Percentiles rank a stretch among this genome's conserved stretches.
These are phyloP conservation scores for Annulohypoxylon bovei DNA, from an alignment of 495 filamentous ascomycete species.

Conservation along the genomic window DNA sequence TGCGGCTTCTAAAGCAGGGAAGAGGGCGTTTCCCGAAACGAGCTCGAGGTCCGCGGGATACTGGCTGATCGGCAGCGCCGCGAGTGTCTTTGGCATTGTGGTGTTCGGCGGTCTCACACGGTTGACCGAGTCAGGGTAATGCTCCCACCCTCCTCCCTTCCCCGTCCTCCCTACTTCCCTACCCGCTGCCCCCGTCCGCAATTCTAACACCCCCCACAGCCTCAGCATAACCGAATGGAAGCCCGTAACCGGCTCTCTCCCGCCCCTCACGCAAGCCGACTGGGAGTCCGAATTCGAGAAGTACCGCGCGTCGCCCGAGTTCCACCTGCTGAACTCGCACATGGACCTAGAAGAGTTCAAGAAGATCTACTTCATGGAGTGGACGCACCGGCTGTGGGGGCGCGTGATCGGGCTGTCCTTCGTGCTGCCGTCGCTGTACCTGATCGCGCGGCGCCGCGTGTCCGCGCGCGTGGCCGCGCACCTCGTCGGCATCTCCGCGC, in stretches of 20 bases:
- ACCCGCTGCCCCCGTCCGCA: no score
- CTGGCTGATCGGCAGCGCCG: conserved; percentile 92
- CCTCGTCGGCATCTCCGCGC: conserved; percentile 81
- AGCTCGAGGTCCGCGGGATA: conserved; percentile 81
- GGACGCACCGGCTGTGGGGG: conserved; percentile 97
- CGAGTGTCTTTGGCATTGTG: conserved; percentile 94
- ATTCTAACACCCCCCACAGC: conserved; percentile 52
- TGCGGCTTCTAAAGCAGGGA: conserved; percentile 6
- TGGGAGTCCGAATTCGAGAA: conserved; percentile 94
- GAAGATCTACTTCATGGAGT: conserved; percentile 99
- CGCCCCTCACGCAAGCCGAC: conserved; percentile 75
- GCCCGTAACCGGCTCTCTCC: conserved; percentile 92
- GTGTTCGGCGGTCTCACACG: conserved; percentile 93
- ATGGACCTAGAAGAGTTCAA: conserved; percentile 96
- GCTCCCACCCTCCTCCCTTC: conserved; percentile 5
- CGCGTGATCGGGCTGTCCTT: conserved; percentile 90
- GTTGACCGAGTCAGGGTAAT: conserved; percentile 94
- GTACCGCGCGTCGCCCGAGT: conserved; percentile 91
- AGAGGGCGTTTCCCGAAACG: conserved; percentile 70
- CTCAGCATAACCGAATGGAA: conserved; percentile 99
- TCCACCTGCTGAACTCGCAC: conserved; percentile 84
- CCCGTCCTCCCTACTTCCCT: neutral
- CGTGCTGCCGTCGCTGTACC: conserved; percentile 86
- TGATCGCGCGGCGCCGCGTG: conserved; percentile 82
- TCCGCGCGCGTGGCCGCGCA: conserved; percentile 77